Base-by-base conservation (phyloP, 805 yeast genomes). In the Hanseniaspora clermontiae region DNA sequence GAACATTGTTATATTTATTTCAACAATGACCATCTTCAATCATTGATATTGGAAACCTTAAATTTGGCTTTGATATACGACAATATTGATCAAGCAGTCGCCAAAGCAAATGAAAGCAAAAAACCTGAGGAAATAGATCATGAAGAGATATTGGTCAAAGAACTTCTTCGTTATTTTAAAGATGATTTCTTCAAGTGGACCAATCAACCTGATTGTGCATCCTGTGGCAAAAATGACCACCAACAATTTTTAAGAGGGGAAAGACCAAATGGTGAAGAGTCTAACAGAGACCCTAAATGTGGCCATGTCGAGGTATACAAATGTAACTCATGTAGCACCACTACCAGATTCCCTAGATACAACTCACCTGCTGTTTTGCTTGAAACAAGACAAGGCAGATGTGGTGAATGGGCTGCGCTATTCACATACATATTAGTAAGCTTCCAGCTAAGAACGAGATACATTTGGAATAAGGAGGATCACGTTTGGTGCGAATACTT, bases 401-500 rank as follows among this genome's bases (percentile, higher is more conserved):
- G 97, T 69, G 97, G 97, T 0, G 97, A 91, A 67, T 91, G 95
- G 95, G 91, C 90, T 56, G 85, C 86, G 62, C 80, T 91, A 60
- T 89, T 90, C 65, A 75, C 85, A 47, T 71, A 87, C 38, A 69
- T 89, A 1, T 70, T 90, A 55, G 74, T 81, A 31, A 80, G 95
- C 0, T 70, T 90, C 45, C 86, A 83, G 0, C 64, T 81, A 5
- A 72, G 80, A 31, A 78, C 79, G 1, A 70, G 97, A 52, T 89
- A 84, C 64, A 71, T 90, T 1, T 87, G 95, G 95, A 89, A 88
- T 66, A 72, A 78, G 8, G 97, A 91, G 66, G 97, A 91, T 66
- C 97, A 91, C 66, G 97, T 87, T 1, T 91, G 97, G 97, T 84
- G 95, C 63, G 97, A 91, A 65, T 83, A 84, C 62, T 90, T 80